A percentile compares a stretch with the other conserved stretches of the same genome.
These are phyloP conservation scores for Globisporangium splendens DNA, from an alignment of 352 stramenopile genomes.

Conservation along the genomic window DNA sequence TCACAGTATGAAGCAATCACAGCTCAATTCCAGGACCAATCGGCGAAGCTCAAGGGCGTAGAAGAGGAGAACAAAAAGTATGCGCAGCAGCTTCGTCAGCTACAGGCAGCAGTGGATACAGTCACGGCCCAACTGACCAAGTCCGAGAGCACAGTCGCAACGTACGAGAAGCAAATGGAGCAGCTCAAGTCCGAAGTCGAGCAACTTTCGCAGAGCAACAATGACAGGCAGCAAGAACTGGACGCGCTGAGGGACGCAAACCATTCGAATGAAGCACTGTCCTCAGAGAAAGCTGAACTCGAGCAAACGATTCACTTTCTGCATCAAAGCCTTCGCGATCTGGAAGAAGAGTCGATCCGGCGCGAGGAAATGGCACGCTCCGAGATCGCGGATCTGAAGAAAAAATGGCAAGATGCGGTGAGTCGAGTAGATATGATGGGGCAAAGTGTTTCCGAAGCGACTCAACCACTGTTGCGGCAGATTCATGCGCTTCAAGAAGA, in stretches of 20 bases:
- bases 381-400: slow-evolving; percentile 60
- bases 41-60: slow-evolving; percentile 33
- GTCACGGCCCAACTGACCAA: slow-evolving; percentile 28
- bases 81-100: slow-evolving; percentile 30
- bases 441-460: slow-evolving; percentile 65
- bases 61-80: slow-evolving; percentile 54
- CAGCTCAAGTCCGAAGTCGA: slow-evolving; percentile 23
- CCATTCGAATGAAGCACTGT: slow-evolving; percentile 47
- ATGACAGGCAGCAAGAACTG: slow-evolving; percentile 33
- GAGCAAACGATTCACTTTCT: slow-evolving; percentile 61
- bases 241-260: slow-evolving; percentile 35
- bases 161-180: slow-evolving; percentile 19
- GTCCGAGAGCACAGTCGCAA: slow-evolving; percentile 21
- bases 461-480: slow-evolving; percentile 70
- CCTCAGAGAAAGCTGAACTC: slow-evolving; percentile 49
- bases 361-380: slow-evolving; percentile 58
- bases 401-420: slow-evolving; percentile 80
- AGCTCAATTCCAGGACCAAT: slow-evolving; percentile 45
- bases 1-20: slow-evolving; percentile 45
- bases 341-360: slow-evolving; percentile 50
- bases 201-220: slow-evolving; percentile 28
- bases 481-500: slow-evolving; percentile 71
- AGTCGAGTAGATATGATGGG: slow-evolving; percentile 62
- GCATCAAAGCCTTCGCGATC: slow-evolving; percentile 44
- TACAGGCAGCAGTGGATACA: slow-evolving; percentile 18